A percentile compares a stretch with the other conserved stretches of the same genome.
Evolutionary conservation across 1,284 basidiomycete species (phyloP).

Genomic region (Ceratobasidium sp.): DNA sequence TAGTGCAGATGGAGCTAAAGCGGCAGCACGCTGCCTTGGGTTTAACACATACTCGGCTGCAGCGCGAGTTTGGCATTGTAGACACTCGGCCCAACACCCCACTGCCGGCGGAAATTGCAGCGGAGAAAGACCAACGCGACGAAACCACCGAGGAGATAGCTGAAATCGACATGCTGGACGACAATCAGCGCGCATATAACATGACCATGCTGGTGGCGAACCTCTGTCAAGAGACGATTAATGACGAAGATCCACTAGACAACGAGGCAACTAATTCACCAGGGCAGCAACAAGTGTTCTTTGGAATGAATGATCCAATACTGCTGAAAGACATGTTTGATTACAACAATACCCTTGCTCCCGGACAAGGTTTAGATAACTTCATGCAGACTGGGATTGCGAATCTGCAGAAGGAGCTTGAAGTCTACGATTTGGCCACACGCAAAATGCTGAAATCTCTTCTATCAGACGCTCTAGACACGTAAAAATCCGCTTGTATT

Average conservation of each 20-base stretch:
- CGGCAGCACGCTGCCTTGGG: slow-evolving; percentile 28
- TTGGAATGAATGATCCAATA: background rate
- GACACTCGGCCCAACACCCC: background rate
- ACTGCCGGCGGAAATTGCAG: no score
- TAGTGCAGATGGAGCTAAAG: slow-evolving; percentile 42
- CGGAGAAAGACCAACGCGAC: background rate
- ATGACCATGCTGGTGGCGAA: background rate
- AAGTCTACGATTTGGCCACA: background rate
- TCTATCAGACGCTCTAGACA: background rate
- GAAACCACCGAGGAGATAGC: background rate
- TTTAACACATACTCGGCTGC: slow-evolving; percentile 21
- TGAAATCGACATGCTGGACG: background rate
- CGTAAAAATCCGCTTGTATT: no score
- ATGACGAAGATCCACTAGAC: background rate
- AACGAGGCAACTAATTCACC: no score
- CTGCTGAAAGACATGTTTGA: background rate
- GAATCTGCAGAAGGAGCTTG: background rate
- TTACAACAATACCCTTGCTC: background rate
- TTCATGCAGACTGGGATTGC: background rate
- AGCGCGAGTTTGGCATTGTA: slow-evolving; percentile 33
- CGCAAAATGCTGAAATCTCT: background rate
- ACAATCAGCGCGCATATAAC: no score
- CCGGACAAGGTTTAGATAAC: background rate
- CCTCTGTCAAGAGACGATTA: background rate
- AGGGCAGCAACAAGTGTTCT: background rate